phyloP scores from a whole-genome alignment of 148 eudicot genomes.

The Limonium bicolor region DNA sequence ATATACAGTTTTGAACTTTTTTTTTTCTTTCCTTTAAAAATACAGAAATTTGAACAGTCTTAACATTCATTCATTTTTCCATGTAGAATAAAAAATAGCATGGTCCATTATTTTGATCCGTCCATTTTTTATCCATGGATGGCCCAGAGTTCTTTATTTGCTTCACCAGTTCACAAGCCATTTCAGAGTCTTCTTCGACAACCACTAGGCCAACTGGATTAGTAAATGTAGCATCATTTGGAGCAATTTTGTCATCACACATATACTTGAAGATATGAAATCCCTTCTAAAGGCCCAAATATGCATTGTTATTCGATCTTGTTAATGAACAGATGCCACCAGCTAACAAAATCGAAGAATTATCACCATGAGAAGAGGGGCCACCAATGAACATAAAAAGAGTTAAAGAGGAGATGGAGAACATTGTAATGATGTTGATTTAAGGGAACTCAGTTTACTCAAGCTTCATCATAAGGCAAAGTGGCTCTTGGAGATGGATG shows the following conservation, averaged over 20 bases:
- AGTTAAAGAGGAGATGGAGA: too few relatives aligned
- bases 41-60: too few relatives aligned
- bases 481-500: constrained; percentile 33
- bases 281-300: constrained; percentile 42
- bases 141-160: constrained; percentile 47
- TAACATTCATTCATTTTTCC: too few relatives aligned
- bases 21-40: too few relatives aligned
- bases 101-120: too few relatives aligned
- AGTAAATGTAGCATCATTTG: constrained; percentile 92
- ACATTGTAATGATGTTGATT: constrained; percentile 46
- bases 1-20: too few relatives aligned
- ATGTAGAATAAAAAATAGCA: too few relatives aligned
- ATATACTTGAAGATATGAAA: constrained; percentile 66
- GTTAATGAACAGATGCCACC: neutral
- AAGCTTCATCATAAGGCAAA: constrained; percentile 47
- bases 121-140: too few relatives aligned
- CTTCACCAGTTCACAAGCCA: constrained; percentile 76
- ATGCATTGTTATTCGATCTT: neutral
- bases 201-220: constrained; percentile 70
- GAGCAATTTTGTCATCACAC: constrained; percentile 42
- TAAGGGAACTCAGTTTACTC: constrained; percentile 18
- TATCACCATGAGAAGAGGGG: neutral
- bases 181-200: constrained; percentile 57
- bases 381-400: constrained; percentile 39
- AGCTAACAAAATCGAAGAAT: neutral